Conservation (phyloP, 2,329 filamentous ascomycete species). For the Colletotrichum sp. region DNA sequence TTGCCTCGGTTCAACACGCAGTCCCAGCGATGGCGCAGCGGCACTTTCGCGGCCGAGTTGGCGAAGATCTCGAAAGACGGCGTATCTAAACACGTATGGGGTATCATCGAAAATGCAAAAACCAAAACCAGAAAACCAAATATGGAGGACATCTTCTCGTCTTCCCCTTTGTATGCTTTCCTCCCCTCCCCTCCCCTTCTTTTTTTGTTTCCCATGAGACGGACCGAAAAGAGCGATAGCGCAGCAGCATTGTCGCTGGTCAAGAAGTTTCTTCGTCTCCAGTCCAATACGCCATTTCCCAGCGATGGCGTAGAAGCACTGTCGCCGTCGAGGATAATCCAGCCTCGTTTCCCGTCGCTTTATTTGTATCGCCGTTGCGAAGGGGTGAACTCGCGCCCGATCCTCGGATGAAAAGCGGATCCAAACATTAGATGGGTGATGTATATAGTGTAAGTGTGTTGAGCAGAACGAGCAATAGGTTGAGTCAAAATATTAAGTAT, state of each 20-base stretch:
- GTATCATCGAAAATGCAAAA: slow-evolving; percentile 41
- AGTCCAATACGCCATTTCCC: slow-evolving; percentile 51
- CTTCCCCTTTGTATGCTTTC: background rate
- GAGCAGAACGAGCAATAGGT: slow-evolving; percentile 6
- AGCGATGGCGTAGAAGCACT: slow-evolving; percentile 54
- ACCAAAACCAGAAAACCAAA: slow-evolving; percentile 26
- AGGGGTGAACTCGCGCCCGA: slow-evolving; percentile 6
- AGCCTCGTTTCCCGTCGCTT: slow-evolving; percentile 21
- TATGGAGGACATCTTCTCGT: slow-evolving; percentile 14
- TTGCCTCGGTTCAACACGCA: slow-evolving; percentile 54
- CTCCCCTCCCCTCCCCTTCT: background rate
- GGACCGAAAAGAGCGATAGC: slow-evolving; percentile 45
- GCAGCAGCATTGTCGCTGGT: slow-evolving; percentile 57
- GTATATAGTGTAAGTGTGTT: background rate
- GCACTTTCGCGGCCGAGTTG: slow-evolving; percentile 59
- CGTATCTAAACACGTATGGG: slow-evolving; percentile 50
- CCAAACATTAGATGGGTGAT: slow-evolving; percentile 27
- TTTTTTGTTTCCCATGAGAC: slow-evolving; percentile 18
- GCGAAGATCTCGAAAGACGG: slow-evolving; percentile 43
- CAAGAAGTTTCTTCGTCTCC: slow-evolving; percentile 31
- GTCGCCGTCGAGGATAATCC: slow-evolving; percentile 34
- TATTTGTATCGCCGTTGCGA: background rate
- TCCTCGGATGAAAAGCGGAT: slow-evolving; percentile 32
- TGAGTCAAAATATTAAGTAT: background rate
- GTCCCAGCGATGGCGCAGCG: slow-evolving; percentile 61